Base-by-base conservation (phyloP, 345 rosid species). In the Populus tremula region DNA sequence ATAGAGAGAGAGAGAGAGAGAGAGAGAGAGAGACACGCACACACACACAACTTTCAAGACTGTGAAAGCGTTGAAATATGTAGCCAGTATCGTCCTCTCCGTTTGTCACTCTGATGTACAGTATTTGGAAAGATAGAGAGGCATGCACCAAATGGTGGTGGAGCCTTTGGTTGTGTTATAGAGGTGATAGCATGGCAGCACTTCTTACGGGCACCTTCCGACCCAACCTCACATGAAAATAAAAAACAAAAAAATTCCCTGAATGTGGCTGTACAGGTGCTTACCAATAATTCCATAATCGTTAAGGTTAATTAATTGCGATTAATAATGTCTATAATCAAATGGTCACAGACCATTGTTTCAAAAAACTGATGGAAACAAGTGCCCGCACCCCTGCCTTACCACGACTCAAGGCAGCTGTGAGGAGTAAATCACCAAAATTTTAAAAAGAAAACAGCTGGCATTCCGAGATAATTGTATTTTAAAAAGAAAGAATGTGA, bases 51-150 rank as follows among this genome's bases (percentile, higher is more conserved):
- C 81, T 91, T 85, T 89, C 94, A 80, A 89, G 84, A 83, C 86
- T 85, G 84, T 80, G 38, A 81, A 84, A 79, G 87, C 89, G 86
- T 91, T 88, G 91, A 90, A 90, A 90, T 85, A 85, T 87, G 93
- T 73, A 91, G 89, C 96, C 83, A 77, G 92, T 83, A 85, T 90
- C 92, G 96, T 89, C 93, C 87, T 89, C 93, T 91, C 94, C 94
- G 83, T 90, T 90, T 90, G 93, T 90, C 94, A 88, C 89, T 87
- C 91, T 86, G 87, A 83, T 83, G 85, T 84, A 87, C 91, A 88
- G 90, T 81, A 71, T 38, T 25, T 16, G 63, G 59, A 45, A 33
- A 50, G 65, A 47, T 47, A 72, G 69, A 36, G 43, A 56, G 33
- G 33, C 38, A 20, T 14, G n/a, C n/a, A 35, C 2, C 38, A 8